Percentiles rank a stretch among this genome's conserved stretches.
Conservation (phyloP, 345 rosid species). For the Citrus australasica region DNA sequence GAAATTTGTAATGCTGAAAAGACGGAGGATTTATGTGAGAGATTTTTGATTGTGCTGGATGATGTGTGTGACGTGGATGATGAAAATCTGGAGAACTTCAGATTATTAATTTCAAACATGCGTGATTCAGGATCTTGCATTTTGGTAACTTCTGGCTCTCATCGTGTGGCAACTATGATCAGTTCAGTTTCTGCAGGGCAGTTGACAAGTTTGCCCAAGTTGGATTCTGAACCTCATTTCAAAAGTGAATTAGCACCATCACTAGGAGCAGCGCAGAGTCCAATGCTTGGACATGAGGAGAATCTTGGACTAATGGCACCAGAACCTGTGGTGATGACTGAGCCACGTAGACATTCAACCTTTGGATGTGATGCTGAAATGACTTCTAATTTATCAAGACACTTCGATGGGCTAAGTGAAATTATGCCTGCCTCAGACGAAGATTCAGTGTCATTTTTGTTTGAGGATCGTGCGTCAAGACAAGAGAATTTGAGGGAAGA, state of each 20-base stretch:
- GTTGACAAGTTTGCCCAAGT: background rate
- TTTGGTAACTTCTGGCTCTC: background rate
- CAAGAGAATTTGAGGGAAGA: too few relatives aligned
- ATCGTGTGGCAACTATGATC: background rate
- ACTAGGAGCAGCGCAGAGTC: too few relatives aligned
- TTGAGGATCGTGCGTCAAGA: too few relatives aligned
- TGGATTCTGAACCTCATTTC: background rate
- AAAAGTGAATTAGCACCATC: too few relatives aligned
- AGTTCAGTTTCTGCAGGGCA: background rate
- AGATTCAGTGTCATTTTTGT: too few relatives aligned
- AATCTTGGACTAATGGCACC: too few relatives aligned
- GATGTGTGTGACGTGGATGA: background rate
- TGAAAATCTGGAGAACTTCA: background rate
- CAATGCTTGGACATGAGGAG: too few relatives aligned
- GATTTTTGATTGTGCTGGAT: slow-evolving; percentile 15
- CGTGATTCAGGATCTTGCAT: background rate
- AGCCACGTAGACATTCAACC: too few relatives aligned
- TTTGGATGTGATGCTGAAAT: too few relatives aligned
- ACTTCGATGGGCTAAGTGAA: too few relatives aligned
- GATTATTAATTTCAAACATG: background rate
- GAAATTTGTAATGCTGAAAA: background rate
- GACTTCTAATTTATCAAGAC: too few relatives aligned
- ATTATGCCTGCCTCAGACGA: accelerated
- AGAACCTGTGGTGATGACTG: too few relatives aligned
- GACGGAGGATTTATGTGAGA: background rate